Evolutionary conservation across 1,284 basidiomycete genomes (phyloP).

Genomic region (Anthracocystis panici-leucophaei): DNA sequence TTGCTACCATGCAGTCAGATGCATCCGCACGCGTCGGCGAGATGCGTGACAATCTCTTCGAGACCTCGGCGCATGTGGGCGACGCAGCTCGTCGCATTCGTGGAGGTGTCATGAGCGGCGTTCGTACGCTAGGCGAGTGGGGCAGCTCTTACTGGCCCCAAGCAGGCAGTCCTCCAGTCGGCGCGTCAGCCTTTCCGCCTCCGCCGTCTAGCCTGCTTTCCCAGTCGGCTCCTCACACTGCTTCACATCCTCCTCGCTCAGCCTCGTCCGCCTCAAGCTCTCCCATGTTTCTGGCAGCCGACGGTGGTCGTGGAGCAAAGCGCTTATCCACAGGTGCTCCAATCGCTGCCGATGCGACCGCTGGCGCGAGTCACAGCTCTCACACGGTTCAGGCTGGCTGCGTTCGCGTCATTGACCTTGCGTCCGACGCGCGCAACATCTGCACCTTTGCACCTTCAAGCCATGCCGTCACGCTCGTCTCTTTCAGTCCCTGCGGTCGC

Average conservation of each 20-base stretch:
- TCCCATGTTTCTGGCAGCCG: conserved; percentile 32
- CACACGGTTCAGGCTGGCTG: conserved; percentile 8
- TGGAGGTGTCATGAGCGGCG: conserved; percentile 47
- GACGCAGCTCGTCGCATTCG: conserved; percentile 50
- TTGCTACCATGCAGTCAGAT: conserved; percentile 4
- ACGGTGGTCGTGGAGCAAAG: conserved; percentile 13
- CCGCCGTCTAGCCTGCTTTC: conserved; percentile 34
- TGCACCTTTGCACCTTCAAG: conserved; percentile 37
- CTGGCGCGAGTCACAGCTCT: background rate
- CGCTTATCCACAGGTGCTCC: conserved; percentile 23
- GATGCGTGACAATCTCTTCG: conserved; percentile 49
- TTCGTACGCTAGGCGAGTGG: conserved; percentile 50
- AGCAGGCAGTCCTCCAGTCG: conserved; percentile 23
- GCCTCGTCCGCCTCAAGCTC: conserved; percentile 41
- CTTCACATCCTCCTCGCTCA: conserved; percentile 14
- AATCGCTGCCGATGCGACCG: background rate
- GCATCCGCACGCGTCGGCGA: conserved; percentile 31
- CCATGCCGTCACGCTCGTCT: conserved; percentile 20
- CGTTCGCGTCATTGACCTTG: conserved; percentile 40
- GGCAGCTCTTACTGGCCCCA: conserved; percentile 45
- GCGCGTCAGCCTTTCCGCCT: conserved; percentile 11
- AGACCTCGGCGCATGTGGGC: conserved; percentile 45
- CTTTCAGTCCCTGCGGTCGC: conserved; percentile 41
- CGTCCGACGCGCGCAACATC: conserved; percentile 16
- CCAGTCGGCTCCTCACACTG: conserved; percentile 38